Evolutionary conservation across 805 yeast species (phyloP).

Genomic region (Pichia thaimueangensis): DNA sequence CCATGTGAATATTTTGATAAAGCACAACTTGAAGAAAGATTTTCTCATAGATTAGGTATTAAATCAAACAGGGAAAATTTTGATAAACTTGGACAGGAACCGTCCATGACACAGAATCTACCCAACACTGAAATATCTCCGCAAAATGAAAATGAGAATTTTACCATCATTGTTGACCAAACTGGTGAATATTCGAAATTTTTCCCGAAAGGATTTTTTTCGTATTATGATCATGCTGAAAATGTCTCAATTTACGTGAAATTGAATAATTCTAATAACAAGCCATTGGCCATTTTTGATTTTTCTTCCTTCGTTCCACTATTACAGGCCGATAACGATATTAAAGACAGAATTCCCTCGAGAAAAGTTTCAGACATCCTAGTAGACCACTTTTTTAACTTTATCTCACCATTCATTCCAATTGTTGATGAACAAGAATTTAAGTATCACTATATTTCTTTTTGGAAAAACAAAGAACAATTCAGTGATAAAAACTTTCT

Average conservation of each 20-base stretch:
- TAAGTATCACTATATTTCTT: conserved; percentile 12
- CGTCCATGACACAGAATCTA: conserved; percentile 5
- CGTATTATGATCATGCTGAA: conserved; percentile 17
- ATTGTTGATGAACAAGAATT: conserved; percentile 21
- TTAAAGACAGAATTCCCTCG: conserved; percentile 13
- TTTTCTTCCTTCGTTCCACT: conserved; percentile 16
- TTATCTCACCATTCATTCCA: conserved; percentile 19
- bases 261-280: conserved; percentile 5
- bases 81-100: no score
- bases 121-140: conserved; percentile 16
- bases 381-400: conserved; percentile 17
- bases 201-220: conserved; percentile 18
- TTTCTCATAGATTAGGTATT: conserved; percentile 1
- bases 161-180: conserved; percentile 18
- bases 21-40: conserved; percentile 11
- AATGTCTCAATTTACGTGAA: conserved; percentile 17
- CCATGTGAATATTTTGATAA: conserved; percentile 19
- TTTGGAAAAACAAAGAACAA: conserved; percentile 11
- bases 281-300: conserved; percentile 15
- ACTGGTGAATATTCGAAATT: conserved; percentile 22
- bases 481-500: conserved; percentile 14
- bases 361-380: conserved; percentile 13
- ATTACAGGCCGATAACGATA: conserved; percentile 4
- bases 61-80: neutral
- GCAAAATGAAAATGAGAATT: conserved; percentile 17